A percentile compares a stretch with the other conserved stretches of the same genome.
These are phyloP conservation scores for Cyberlindnera amylophila DNA, from an alignment of 805 yeast species.

Conservation along the genomic window DNA sequence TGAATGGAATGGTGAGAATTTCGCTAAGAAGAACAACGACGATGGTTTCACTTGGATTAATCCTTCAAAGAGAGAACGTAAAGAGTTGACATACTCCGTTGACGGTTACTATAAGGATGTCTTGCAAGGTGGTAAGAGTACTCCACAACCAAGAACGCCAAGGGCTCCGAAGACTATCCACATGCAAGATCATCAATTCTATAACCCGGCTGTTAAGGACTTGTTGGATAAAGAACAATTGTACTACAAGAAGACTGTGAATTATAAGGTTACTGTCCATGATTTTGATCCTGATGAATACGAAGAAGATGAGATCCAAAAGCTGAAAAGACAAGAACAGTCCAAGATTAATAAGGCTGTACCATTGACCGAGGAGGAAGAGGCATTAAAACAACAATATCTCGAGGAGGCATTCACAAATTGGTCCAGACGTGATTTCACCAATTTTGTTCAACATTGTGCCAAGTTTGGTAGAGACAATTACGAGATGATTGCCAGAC, in stretches of 20 bases:
- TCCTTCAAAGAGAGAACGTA: constrained; percentile 71
- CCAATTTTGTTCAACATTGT: constrained; percentile 64
- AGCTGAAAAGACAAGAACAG: constrained; percentile 37
- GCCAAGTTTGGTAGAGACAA: constrained; percentile 62
- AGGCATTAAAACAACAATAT: constrained; percentile 45
- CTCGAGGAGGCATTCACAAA: constrained; percentile 55
- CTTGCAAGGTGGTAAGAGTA: constrained; percentile 36
- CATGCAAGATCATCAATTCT: constrained; percentile 74
- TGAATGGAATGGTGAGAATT: constrained; percentile 92
- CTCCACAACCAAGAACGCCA: constrained; percentile 41
- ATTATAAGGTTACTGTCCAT: constrained; percentile 52
- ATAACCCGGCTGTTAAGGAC: constrained; percentile 48
- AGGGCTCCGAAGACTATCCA: constrained; percentile 62
- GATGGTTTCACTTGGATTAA: constrained; percentile 59
- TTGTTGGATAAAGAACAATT: constrained; percentile 63
- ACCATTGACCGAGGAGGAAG: constrained; percentile 64
- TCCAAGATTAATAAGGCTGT: constrained; percentile 51
- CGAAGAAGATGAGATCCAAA: constrained; percentile 9
- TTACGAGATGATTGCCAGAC: constrained; percentile 45
- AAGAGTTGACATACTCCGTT: constrained; percentile 72
- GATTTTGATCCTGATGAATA: constrained; percentile 51
- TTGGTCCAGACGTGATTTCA: constrained; percentile 76
- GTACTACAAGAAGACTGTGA: constrained; percentile 55
- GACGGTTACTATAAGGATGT: constrained; percentile 77
- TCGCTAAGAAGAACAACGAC: constrained; percentile 39